Base-by-base conservation (phyloP, 495 filamentous ascomycete genomes). In the Lentithecium fluviatile region DNA sequence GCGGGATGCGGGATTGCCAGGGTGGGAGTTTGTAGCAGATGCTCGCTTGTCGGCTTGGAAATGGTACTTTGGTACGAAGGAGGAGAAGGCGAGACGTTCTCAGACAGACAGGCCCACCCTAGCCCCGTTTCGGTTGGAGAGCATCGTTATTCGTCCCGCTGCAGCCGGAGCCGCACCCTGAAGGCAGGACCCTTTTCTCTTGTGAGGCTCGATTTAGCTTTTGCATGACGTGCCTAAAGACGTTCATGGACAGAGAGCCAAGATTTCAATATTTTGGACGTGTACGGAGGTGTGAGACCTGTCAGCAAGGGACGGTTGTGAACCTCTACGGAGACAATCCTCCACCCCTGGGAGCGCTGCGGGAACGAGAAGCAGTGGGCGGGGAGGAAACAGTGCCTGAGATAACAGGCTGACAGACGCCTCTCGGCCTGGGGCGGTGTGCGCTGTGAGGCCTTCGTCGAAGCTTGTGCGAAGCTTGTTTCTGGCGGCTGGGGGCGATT, bases 201-300 rank as follows among this genome's bases (percentile, higher is more conserved):
- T 32, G 29, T 58, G 56, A 64, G 64, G 64, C 64, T 66, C 64
- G 58, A 62, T 62, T 37, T 42, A 26, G 19, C 19, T 51, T 7
- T 11, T 34, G 26, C 23, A 11, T 48, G 56, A 19, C 46, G 13
- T 13, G 50, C 45, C 21, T 49, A 42, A 23, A 8, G 55, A 52
- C 56, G 25, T 55, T 65, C 52, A 55, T 21, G 29, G 55, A 1
- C 25, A 23, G 21, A 42, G 53, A 42, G 40, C 21, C 40, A 21
- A 38, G n/a, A 17, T 6, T 45, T 53, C 24, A 26, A 47, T 20
- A 38, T 38, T 24, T 61, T 53, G 45, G 52, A 56, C 17, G 34
- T 56, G 47, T 49, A 49, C 59, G 29, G 59, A 49, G 29, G 43
- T 43, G 29, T 56, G 58, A 60, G 29, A 60, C 57, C 36, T 10